Conservation (phyloP, 2,329 filamentous ascomycete species). For the Cytospora paraplurivora region DNA sequence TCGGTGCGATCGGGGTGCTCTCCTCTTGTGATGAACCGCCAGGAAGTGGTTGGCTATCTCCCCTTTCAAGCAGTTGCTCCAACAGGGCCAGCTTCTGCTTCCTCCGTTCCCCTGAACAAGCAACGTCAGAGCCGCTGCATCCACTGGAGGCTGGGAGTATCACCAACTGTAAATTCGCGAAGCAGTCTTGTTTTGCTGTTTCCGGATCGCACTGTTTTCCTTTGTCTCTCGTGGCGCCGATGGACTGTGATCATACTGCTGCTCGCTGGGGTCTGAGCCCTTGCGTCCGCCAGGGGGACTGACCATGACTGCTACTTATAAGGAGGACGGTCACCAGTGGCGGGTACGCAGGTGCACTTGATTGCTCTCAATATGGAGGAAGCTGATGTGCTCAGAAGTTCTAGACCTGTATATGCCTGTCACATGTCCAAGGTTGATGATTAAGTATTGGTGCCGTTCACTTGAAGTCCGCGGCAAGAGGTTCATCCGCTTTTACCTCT, state of each 20-base stretch:
- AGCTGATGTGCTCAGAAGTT: no score
- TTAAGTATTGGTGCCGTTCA: neutral
- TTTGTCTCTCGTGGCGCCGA: conserved; percentile 9
- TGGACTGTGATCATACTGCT: neutral
- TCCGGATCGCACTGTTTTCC: conserved; percentile 31
- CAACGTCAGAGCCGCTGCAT: conserved; percentile 24
- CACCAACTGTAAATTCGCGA: conserved; percentile 34
- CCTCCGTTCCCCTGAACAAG: conserved; percentile 43
- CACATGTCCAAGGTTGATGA: no score
- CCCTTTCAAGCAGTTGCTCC: conserved; percentile 41
- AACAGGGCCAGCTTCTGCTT: conserved; percentile 47
- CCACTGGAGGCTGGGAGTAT: neutral
- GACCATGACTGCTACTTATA: neutral
- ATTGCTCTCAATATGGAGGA: no score
- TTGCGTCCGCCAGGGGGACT: neutral
- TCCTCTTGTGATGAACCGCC: conserved; percentile 3
- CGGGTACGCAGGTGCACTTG: no score
- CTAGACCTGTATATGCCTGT: neutral
- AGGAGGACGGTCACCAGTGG: no score
- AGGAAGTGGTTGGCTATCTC: conserved; percentile 10
- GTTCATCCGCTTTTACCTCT: neutral
- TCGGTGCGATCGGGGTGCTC: neutral
- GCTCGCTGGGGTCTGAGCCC: neutral
- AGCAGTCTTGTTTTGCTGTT: conserved; percentile 34
- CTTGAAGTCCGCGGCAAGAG: conserved; percentile 11